Conservation (phyloP, 768 basidiomycete genomes). For the Suillus clintonianus region DNA sequence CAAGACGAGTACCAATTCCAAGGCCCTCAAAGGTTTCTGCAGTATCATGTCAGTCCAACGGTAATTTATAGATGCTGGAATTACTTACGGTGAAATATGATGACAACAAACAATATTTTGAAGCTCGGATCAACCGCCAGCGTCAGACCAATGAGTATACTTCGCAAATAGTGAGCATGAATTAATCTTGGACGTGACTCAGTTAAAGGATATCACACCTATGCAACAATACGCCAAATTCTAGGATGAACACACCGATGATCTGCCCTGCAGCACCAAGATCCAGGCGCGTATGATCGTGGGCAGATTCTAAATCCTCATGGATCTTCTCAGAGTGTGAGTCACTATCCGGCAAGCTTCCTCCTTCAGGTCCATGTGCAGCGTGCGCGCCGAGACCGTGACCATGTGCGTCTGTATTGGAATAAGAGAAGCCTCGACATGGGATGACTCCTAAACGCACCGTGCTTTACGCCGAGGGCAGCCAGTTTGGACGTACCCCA, state of each 20-base stretch:
- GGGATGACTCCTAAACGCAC: constrained; percentile 33
- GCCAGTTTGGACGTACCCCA: constrained; percentile 77
- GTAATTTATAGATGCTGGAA: not conserved
- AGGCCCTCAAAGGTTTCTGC: constrained; percentile 93
- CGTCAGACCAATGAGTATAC: constrained; percentile 85
- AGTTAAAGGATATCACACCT: constrained; percentile 42
- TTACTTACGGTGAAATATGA: constrained; percentile 87
- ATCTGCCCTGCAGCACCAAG: constrained; percentile 66
- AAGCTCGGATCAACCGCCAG: constrained; percentile 86
- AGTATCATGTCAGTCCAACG: constrained; percentile 4
- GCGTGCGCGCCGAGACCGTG: constrained; percentile 60
- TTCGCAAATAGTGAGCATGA: constrained; percentile 24
- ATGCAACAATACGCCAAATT: constrained; percentile 91
- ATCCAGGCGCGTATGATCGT: constrained; percentile 24
- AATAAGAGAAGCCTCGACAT: not conserved
- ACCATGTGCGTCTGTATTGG: constrained; percentile 59
- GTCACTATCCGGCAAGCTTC: constrained; percentile 4
- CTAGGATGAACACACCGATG: constrained; percentile 87
- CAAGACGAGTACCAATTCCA: constrained; percentile 88
- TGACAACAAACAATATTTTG: constrained; percentile 83
- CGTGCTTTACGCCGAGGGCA: constrained; percentile 62
- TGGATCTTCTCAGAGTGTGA: constrained; percentile 17
- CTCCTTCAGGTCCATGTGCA: constrained; percentile 69
- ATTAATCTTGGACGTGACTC: not conserved
- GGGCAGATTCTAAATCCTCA: constrained; percentile 31